Conservation (phyloP, 192 early-diverging fungal genomes). For the Coemansia sp. region DNA sequence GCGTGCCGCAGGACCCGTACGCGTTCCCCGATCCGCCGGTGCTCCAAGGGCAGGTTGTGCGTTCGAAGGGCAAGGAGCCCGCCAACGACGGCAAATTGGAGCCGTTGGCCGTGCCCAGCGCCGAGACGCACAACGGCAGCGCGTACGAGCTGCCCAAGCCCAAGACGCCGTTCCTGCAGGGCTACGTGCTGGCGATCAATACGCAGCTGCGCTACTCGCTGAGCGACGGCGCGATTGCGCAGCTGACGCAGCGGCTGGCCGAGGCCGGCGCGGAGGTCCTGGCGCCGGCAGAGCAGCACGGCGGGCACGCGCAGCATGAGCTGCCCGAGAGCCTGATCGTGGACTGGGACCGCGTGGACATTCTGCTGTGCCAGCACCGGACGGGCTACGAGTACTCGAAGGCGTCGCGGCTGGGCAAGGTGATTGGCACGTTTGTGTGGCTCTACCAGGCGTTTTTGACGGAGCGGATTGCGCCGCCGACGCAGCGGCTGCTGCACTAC, state of each 20-base stretch:
- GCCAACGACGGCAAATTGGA: not conserved
- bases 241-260: constrained; percentile 33
- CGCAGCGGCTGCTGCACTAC: constrained; percentile 42
- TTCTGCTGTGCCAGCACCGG: constrained; percentile 48
- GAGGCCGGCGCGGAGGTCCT: constrained; percentile 37
- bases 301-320: not conserved
- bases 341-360: constrained; percentile 43
- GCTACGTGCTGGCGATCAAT: constrained; percentile 35
- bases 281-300: not conserved
- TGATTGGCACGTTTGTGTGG: constrained; percentile 51
- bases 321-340: constrained; percentile 23
- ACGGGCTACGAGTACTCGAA: constrained; percentile 51
- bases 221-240: constrained; percentile 22
- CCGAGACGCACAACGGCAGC: constrained; percentile 20
- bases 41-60: constrained; percentile 20
- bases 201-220: constrained; percentile 32
- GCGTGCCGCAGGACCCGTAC: constrained; percentile 54
- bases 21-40: constrained; percentile 51
- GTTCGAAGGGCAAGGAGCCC: not conserved
- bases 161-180: constrained; percentile 16
- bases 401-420: constrained; percentile 51
- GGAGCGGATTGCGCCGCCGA: constrained; percentile 26
- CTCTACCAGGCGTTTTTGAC: constrained; percentile 35
- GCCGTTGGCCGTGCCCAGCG: constrained; percentile 12
- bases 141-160: constrained; percentile 45